These are phyloP conservation scores for Aspergillus ellipticus DNA, from an alignment of 495 filamentous ascomycete genomes.

Conservation along the genomic window DNA sequence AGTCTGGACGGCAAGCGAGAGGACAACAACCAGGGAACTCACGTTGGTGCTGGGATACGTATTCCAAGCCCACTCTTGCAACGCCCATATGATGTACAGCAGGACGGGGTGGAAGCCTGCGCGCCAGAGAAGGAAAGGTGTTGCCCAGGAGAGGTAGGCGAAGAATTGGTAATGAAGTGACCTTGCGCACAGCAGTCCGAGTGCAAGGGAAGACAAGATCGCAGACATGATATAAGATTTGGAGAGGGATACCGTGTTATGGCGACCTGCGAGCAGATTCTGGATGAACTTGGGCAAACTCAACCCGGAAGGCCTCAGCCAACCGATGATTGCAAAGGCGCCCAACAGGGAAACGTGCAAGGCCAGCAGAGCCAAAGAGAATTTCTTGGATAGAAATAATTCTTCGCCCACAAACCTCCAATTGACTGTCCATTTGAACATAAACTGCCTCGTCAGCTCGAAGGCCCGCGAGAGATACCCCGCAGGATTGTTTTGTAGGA, in stretches of 20 bases:
- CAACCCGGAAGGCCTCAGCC: slow-evolving; percentile 51
- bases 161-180: slow-evolving; percentile 98
- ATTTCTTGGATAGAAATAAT: slow-evolving; percentile 69
- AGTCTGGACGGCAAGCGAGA: slow-evolving; percentile 62
- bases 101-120: slow-evolving; percentile 69
- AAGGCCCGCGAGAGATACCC: slow-evolving; percentile 82
- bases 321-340: slow-evolving; percentile 55
- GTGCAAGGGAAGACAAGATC: slow-evolving; percentile 72
- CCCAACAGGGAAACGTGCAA: slow-evolving; percentile 64
- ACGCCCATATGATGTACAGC: slow-evolving; percentile 69
- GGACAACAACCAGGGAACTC: slow-evolving; percentile 77
- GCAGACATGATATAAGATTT: slow-evolving; percentile 73
- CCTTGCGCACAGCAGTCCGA: slow-evolving; percentile 87
- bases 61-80: slow-evolving; percentile 97
- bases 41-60: slow-evolving; percentile 82
- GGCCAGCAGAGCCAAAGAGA: slow-evolving; percentile 64
- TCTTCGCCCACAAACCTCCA: slow-evolving; percentile 91
- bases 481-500: slow-evolving; percentile 60
- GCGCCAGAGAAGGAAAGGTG: slow-evolving; percentile 87
- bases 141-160: slow-evolving; percentile 85
- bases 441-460: slow-evolving; percentile 81
- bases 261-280: slow-evolving; percentile 48
- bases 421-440: slow-evolving; percentile 98
- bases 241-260: slow-evolving; percentile 56
- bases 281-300: slow-evolving; percentile 49